Evolutionary conservation across 345 rosid genomes (phyloP).

Genomic region (Salix caprea): DNA sequence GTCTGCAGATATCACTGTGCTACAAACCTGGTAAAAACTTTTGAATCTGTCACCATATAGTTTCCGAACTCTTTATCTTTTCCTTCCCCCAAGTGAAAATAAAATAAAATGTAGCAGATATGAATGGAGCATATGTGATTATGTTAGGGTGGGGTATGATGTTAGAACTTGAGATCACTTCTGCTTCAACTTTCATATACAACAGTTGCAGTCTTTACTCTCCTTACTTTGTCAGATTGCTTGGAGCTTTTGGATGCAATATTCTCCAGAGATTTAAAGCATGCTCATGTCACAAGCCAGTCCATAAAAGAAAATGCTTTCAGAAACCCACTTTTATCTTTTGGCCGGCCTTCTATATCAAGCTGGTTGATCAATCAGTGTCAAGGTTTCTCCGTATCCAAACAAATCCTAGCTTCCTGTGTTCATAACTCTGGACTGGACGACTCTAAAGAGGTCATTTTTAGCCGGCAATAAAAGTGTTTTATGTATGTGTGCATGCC

Average conservation of each 20-base stretch:
- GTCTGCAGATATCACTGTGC: no score
- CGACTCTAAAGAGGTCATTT: neutral
- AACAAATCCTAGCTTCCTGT: neutral
- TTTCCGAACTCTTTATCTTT: no score
- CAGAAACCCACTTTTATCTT: neutral
- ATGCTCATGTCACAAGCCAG: neutral
- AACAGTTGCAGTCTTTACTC: neutral
- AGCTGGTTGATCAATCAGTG: neutral
- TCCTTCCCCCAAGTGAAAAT: neutral
- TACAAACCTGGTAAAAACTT: no score
- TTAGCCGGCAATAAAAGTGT: neutral
- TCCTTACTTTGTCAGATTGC: conserved; percentile 5
- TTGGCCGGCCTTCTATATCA: conserved; percentile 7
- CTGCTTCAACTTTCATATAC: neutral
- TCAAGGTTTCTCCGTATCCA: neutral
- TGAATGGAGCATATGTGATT: neutral
- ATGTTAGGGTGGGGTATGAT: neutral
- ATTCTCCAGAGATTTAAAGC: conserved; percentile 9
- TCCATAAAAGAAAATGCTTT: conserved; percentile 6
- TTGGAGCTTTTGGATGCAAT: conserved; percentile 11
- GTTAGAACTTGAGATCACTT: neutral
- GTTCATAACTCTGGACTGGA: neutral
- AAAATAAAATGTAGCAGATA: neutral
- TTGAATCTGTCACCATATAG: no score
- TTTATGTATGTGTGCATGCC: no score